A percentile compares a stretch with the other conserved stretches of the same genome.
Conservation (phyloP, 1,284 basidiomycete species). For the Heterobasidion occidentale region DNA sequence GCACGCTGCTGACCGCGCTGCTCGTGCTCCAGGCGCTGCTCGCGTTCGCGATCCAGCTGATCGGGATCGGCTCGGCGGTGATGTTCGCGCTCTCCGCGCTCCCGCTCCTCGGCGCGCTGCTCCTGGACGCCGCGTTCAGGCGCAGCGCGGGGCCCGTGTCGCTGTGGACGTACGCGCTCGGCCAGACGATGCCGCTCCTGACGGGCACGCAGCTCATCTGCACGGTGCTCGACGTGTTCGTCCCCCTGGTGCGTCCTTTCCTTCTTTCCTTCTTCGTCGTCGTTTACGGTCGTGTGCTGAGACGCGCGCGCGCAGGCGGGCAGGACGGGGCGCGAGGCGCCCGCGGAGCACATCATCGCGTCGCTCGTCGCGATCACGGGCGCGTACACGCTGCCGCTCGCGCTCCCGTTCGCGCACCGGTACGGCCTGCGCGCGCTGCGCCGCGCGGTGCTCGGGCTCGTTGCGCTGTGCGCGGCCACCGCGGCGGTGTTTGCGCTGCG, state of each 20-base stretch:
- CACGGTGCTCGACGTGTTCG: conserved; percentile 82
- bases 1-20: conserved; percentile 52
- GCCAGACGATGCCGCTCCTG: conserved; percentile 53
- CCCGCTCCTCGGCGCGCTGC: conserved; percentile 43
- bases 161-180: conserved; percentile 62
- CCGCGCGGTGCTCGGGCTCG: conserved; percentile 38
- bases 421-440: conserved; percentile 46
- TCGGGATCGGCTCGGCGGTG: conserved; percentile 63
- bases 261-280: background rate
- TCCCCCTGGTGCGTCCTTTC: conserved; percentile 62
- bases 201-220: conserved; percentile 66
- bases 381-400: conserved; percentile 56
- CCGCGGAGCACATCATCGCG: conserved; percentile 87
- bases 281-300: conserved; percentile 9
- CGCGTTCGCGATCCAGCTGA: conserved; percentile 48
- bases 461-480: conserved; percentile 38
- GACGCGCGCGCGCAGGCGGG: conserved; percentile 43
- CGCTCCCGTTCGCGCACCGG: conserved; percentile 70
- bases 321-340: conserved; percentile 68
- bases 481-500: conserved; percentile 59
- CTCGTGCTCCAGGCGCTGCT: conserved; percentile 51
- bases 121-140: conserved; percentile 41
- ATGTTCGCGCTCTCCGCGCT: conserved; percentile 53
- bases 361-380: conserved; percentile 60
- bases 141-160: conserved; percentile 30